Evolutionary conservation across 2,329 filamentous ascomycete species (phyloP).

Genomic region (Zalaria obscura): DNA sequence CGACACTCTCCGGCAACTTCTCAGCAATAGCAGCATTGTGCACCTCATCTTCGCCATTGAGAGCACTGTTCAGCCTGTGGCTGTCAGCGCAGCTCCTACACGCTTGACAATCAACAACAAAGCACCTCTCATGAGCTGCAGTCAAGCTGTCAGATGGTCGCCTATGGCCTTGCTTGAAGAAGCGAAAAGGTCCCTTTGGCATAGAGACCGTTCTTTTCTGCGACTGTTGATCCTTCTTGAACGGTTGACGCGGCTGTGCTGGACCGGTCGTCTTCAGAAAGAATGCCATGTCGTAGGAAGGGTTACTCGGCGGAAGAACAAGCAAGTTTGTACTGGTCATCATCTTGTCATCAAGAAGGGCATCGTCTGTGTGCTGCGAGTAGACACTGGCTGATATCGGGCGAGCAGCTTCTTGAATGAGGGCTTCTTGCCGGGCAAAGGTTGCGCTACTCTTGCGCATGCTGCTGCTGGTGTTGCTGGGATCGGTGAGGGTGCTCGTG

Average conservation of each 20-base stretch:
- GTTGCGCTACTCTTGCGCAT: not conserved
- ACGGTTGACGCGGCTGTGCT: constrained; percentile 10
- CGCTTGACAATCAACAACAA: not conserved
- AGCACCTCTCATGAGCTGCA: constrained; percentile 11
- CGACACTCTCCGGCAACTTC: constrained; percentile 11
- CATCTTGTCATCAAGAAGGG: constrained; percentile 11
- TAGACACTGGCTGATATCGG: not conserved
- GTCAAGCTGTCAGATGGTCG: constrained; percentile 5
- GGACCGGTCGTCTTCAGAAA: constrained; percentile 25
- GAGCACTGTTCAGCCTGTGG: constrained; percentile 1
- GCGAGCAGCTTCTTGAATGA: not conserved
- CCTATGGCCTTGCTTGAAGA: constrained; percentile 12
- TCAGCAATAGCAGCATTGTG: constrained; percentile 1
- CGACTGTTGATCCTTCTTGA: not conserved
- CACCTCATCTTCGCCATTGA: constrained; percentile 2
- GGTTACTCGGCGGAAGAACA: constrained; percentile 13
- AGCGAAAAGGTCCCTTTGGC: constrained; percentile 17
- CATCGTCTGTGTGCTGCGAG: not conserved
- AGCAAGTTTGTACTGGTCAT: constrained; percentile 17
- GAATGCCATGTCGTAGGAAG: constrained; percentile 20
- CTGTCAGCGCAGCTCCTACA: constrained; percentile 1
- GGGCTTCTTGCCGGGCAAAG: not conserved
- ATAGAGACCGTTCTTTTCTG: constrained; percentile 12
- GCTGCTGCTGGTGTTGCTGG: not conserved
- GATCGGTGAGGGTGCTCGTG: not conserved